Evolutionary conservation across 2,329 filamentous ascomycete genomes (phyloP).

Genomic region (Cladobotryum mycophilum): DNA sequence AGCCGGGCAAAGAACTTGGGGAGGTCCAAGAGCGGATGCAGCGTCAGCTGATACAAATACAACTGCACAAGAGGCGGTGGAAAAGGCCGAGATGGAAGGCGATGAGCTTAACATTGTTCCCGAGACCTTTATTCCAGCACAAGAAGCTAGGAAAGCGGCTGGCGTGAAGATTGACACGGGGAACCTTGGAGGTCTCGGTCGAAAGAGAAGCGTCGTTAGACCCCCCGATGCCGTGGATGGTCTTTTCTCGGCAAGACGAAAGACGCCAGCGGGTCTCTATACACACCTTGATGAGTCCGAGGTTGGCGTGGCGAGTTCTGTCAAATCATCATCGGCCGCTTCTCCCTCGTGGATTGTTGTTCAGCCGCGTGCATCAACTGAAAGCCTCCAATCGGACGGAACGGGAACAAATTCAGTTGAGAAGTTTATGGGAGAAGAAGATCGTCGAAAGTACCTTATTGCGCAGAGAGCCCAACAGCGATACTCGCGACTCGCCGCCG

Average conservation of each 20-base stretch:
- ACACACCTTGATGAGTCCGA: constrained; percentile 38
- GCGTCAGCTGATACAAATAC: constrained; percentile 69
- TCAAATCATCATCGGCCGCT: constrained; percentile 1
- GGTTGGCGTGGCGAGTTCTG: constrained; percentile 2
- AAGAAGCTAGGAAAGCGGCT: constrained; percentile 38
- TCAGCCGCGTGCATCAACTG: constrained; percentile 51
- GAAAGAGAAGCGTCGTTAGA: constrained; percentile 54
- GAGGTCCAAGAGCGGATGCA: constrained; percentile 84
- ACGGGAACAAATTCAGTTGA: constrained; percentile 58
- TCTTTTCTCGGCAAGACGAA: constrained; percentile 67
- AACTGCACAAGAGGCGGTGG: constrained; percentile 76
- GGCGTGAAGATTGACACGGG: constrained; percentile 23
- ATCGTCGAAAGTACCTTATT: constrained; percentile 65
- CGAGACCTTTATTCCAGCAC: constrained; percentile 67
- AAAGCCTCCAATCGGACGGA: constrained; percentile 55
- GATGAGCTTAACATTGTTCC: constrained; percentile 88
- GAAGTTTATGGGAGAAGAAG: constrained; percentile 72
- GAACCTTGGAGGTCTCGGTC: constrained; percentile 33
- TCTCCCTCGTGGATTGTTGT: constrained; percentile 5
- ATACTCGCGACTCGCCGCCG: background rate
- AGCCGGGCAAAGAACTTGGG: constrained; percentile 90
- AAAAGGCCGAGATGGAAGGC: constrained; percentile 68
- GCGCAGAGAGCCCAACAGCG: constrained; percentile 50
- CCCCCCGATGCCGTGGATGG: constrained; percentile 72
- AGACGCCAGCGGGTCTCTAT: constrained; percentile 63